Evolutionary conservation across 768 basidiomycete species (phyloP), one percentile per base, ranked within the genome.

Genomic region (Myochromella boudieri): DNA sequence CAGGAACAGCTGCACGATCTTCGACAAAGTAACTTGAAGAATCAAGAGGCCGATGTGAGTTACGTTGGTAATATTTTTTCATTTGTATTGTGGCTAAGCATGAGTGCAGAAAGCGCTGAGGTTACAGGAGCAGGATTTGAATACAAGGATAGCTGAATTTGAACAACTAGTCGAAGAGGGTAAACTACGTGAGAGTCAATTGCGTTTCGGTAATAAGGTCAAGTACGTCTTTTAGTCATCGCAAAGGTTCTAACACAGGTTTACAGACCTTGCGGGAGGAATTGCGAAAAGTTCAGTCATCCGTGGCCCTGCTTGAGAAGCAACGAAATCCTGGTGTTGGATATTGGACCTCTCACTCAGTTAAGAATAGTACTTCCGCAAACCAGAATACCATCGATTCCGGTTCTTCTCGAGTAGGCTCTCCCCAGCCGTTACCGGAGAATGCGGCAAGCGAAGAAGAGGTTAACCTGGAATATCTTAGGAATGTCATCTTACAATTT

Each of bases 401-500:
- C 1, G 54, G 65, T n/a, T 62, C 72, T 6, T 47, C 49, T 33
- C 65, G 71, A 28, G 49, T 59, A 14, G 61, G 62, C 7, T 72
- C 74, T 3, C 75, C 76, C 31, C 60, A 57, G 22, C 64, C 71
- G 11, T 55, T 51, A 21, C 45, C 61, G 12, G 60, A 62, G 5
- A 58, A 71, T 2, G 54, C 54, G 8, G 76, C 70, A 44, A 80
- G 78, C 9, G 94, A 97, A 34, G 95, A 95, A 60, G 95, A 95
- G 51, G 80, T 98, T 44, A 98, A 95, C 60, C 70, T 95, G 6
- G 97, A 98, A 68, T 99, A 99, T 66, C 67, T 99, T 37, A 78
- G 97, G 48, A 98, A 98, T 64, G 89, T 98, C 25, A 92, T 98
- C 46, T 65, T 99, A 37, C 97, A 98, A 64, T 99, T 99, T 71